Conservation (phyloP, 208 protist species). For the Perkinsela sp. region DNA sequence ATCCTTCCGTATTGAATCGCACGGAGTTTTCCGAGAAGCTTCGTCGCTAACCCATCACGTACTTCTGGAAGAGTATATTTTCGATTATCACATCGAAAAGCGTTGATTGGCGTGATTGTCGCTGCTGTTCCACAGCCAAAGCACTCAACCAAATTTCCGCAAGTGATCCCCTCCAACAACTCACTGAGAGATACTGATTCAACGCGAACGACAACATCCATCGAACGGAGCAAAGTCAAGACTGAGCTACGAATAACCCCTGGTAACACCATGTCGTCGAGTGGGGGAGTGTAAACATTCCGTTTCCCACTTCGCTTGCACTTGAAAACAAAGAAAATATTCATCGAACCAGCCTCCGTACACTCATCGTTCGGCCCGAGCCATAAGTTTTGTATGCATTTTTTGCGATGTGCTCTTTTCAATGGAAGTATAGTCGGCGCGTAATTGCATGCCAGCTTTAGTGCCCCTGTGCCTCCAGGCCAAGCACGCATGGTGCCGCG, state of each 20-base stretch:
- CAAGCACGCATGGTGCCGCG: conserved; percentile 60
- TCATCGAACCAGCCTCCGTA: conserved; percentile 92
- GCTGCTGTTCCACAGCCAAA: conserved; percentile 88
- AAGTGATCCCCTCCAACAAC: conserved; percentile 35
- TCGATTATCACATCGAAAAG: conserved; percentile 40
- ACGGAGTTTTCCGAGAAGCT: not conserved
- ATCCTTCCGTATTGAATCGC: not conserved
- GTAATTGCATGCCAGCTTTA: conserved; percentile 78
- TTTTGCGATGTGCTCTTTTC: conserved; percentile 39
- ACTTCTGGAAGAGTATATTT: conserved; percentile 7
- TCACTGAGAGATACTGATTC: conserved; percentile 41
- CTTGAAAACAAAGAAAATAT: conserved; percentile 76
- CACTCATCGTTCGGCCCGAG: conserved; percentile 63
- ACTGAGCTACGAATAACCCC: conserved; percentile 85
- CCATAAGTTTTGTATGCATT: conserved; percentile 89
- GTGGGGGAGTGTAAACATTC: conserved; percentile 73
- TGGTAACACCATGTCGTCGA: conserved; percentile 75
- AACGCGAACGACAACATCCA: conserved; percentile 64
- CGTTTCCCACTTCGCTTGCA: conserved; percentile 32
- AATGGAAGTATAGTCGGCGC: conserved; percentile 53
- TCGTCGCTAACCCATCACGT: not conserved
- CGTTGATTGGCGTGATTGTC: conserved; percentile 66
- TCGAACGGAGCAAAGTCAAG: conserved; percentile 32
- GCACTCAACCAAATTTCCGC: conserved; percentile 59
- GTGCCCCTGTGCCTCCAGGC: conserved; percentile 71